Base-by-base conservation (phyloP, 768 basidiomycete genomes). In the Coprinopsis strossmayeri region DNA sequence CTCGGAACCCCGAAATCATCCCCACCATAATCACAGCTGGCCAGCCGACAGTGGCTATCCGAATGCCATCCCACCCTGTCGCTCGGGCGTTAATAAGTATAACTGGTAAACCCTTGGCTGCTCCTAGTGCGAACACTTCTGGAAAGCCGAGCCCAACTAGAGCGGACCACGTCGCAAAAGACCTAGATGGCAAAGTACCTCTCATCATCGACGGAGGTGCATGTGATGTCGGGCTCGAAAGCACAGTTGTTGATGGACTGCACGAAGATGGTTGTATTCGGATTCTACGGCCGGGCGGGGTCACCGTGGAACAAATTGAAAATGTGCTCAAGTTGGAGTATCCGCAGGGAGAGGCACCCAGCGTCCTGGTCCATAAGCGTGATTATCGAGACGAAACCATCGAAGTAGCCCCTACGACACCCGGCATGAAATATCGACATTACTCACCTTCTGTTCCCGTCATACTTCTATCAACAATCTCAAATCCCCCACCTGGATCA, bases 381-480 rank as follows among this genome's bases (percentile, higher is more conserved):
- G 90, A 95, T 63, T 94, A 83, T 59, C 56, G 67, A 26, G 87
- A 88, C 58, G 71, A 78, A 32, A 64, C 64, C n/a, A 70, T 87
- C 49, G 89, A 91, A 62, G 70, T 72, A 32, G 78, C 82, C 0
- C 96, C 96, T 7, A 92, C 91, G 5, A 98, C 96, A 0, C 96
- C 96, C 1, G 96, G 96, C 26, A 96, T 97, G 94, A 99, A 99
- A 68, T 99, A 99, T 64, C 80, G 86, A 44, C 96, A 99, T 67
- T 99, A 99, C 63, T 87, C 94, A 20, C 96, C 96, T 1, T 70
- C 84, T 1, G 83, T 93, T 3, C 91, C 92, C 1, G 89, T 97
- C 25, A 79, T 78, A 18, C 76, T 98, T 4, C 69, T 92, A 32
- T 73, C 77, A 53, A 79, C 81, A 2, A 56, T 66, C 3, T 66